Evolutionary conservation across 2,329 filamentous ascomycete genomes (phyloP), one percentile per base, ranked within the genome.

Genomic region (Colletotrichum plurivorum): DNA sequence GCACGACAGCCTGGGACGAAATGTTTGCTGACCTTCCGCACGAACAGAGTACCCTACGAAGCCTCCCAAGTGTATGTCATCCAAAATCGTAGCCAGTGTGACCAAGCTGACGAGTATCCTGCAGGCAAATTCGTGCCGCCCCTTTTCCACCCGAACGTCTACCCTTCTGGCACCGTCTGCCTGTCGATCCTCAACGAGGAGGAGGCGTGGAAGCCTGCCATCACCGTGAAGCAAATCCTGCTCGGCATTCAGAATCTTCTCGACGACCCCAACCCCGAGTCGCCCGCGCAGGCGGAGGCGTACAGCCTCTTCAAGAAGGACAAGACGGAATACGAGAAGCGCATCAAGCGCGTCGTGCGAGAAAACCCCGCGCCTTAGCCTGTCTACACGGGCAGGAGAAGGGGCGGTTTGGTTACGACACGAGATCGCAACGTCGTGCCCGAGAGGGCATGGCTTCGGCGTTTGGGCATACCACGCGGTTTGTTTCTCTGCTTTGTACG

Each of bases 271-370:
- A 99, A 99, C 78, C 96, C 95, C 3, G 96, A 99, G 58, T 97
- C 94, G 1, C 96, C 96, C 0, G 96, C 96, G 0, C 96, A 99
- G 81, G 95, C 96, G 3, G 96, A 99, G 74, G 97, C 96, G 0
- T 99, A 98, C 84, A 97, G 97, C 76, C 86, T 99, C 12, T 98
- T 94, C 81, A 98, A 97, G 86, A 94, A 94, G 79, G 95, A 99
- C 77, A 88, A 90, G 51, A 82, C 82, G 18, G 94, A 95, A 66
- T 99, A 99, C 77, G 95, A 98, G 83, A 92, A 91, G 80, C 93
- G 95, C 72, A 91, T 99, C 71, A 91, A 90, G 77, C 90, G 93
- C 69, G 91, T 97, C 20, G 96, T 99, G 66, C 92, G 90, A 75
- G 94, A 98, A 73, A 97, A 98, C 80, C 94, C 93, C 15, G 91